phyloP scores from a whole-genome alignment of 1,284 basidiomycete species.

The Austroboletus niveus region DNA sequence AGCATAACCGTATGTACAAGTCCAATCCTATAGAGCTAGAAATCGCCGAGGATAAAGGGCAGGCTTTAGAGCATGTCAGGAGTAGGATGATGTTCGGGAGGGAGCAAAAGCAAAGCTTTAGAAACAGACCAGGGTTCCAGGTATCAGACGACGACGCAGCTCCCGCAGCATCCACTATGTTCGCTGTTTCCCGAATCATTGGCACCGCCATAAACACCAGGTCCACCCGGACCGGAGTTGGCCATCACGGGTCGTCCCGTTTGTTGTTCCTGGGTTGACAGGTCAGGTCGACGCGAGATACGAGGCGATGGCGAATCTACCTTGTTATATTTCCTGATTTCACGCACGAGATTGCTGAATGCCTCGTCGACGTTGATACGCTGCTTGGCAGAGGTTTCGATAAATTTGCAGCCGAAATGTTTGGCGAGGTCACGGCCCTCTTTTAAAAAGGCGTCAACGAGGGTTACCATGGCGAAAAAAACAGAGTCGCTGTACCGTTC shows the following conservation, averaged over 20 bases:
- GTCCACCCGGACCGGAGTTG: conserved; percentile 29
- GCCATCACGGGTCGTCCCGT: conserved; percentile 39
- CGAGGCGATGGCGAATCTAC: conserved; percentile 32
- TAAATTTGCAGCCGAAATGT: conserved; percentile 95
- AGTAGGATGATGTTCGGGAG: conserved; percentile 2
- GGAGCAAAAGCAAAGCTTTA: conserved; percentile 5
- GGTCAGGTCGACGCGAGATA: conserved; percentile 4
- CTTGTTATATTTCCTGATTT: conserved; percentile 97
- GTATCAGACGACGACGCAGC: conserved; percentile 55
- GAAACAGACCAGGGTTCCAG: conserved; percentile 4
- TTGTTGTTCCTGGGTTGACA: conserved; percentile 41
- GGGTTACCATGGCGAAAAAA: not conserved
- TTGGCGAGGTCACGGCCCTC: conserved; percentile 98
- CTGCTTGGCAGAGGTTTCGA: conserved; percentile 99
- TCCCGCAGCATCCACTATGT: conserved; percentile 53
- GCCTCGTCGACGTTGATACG: conserved; percentile 99
- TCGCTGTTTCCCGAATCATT: conserved; percentile 39
- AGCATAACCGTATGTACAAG: conserved; percentile 26
- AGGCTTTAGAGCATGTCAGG: conserved; percentile 14
- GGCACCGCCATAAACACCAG: conserved; percentile 32
- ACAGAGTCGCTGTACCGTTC: conserved; percentile 64
- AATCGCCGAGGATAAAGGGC: conserved; percentile 4
- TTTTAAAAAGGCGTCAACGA: conserved; percentile 32
- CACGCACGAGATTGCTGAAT: conserved; percentile 95
- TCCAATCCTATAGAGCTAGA: conserved; percentile 9